A percentile compares a stretch with the other conserved stretches of the same genome.
Conservation (phyloP, 257 asterid genomes). For the Capsicum chinense region DNA sequence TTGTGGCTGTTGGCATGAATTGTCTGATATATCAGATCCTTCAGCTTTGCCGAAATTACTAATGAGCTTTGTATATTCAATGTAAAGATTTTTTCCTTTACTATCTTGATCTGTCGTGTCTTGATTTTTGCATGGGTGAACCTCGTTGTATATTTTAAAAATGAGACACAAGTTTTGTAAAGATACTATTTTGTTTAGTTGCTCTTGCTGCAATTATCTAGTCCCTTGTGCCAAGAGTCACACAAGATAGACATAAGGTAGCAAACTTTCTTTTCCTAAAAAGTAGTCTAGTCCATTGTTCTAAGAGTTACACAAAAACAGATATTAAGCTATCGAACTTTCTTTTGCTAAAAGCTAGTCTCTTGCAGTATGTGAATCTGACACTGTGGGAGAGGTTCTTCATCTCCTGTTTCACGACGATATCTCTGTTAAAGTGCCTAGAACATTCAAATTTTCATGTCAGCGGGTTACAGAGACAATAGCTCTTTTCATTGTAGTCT, state of each 20-base stretch:
- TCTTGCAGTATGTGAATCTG: neutral
- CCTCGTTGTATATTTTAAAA: neutral
- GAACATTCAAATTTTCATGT: neutral
- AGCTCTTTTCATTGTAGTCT: neutral
- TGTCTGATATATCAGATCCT: slow-evolving; percentile 23
- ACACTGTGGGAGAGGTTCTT: neutral
- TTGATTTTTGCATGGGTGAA: slow-evolving; percentile 3
- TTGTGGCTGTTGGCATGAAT: slow-evolving; percentile 23
- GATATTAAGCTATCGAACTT: neutral
- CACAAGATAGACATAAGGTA: neutral
- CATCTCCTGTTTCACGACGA: neutral
- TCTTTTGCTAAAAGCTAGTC: neutral
- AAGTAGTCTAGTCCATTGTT: neutral
- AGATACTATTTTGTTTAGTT: neutral
- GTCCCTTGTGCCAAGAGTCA: neutral
- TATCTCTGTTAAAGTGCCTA: slow-evolving; percentile 12
- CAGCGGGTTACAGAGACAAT: neutral
- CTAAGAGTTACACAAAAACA: neutral
- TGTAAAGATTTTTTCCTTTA: slow-evolving; percentile 22
- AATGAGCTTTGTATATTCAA: slow-evolving; percentile 15
- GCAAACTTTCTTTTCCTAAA: neutral
- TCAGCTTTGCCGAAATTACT: slow-evolving; percentile 15
- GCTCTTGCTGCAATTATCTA: neutral
- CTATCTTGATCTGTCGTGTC: neutral
- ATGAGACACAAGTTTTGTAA: neutral